Percentiles rank a stretch among this genome's conserved stretches.
Conservation (phyloP, 2,329 filamentous ascomycete species). For the Massarina eburnea region DNA sequence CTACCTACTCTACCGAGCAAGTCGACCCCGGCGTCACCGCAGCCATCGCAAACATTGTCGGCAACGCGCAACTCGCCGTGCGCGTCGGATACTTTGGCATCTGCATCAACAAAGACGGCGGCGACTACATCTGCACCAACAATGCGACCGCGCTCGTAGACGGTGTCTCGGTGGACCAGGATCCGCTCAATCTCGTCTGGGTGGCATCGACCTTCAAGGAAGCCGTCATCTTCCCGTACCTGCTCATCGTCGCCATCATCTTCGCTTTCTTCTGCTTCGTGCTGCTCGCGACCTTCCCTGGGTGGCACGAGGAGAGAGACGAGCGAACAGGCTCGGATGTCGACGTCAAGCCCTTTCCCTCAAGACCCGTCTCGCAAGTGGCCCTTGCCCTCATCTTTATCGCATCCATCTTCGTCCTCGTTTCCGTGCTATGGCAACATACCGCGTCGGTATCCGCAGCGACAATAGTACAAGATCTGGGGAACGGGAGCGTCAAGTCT, state of each 20-base stretch:
- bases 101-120: slow-evolving; percentile 88
- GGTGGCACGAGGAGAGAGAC: slow-evolving; percentile 92
- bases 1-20: slow-evolving; percentile 80
- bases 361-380: slow-evolving; percentile 86
- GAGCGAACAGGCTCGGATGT: slow-evolving; percentile 74
- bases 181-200: slow-evolving; percentile 97
- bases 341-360: slow-evolving; percentile 93
- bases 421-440: slow-evolving; percentile 81
- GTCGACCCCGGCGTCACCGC: slow-evolving; percentile 85
- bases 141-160: slow-evolving; percentile 93
- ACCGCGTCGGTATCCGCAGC: slow-evolving; percentile 95
- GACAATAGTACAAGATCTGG: slow-evolving; percentile 89
- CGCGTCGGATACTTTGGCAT: slow-evolving; percentile 98
- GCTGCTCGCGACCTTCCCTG: slow-evolving; percentile 92
- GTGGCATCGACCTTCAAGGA: slow-evolving; percentile 96
- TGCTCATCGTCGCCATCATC: slow-evolving; percentile 98
- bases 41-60: slow-evolving; percentile 88
- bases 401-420: slow-evolving; percentile 65
- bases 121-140: slow-evolving; percentile 92
- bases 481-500: slow-evolving; percentile 82
- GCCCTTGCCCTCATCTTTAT: slow-evolving; percentile 89
- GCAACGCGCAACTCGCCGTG: slow-evolving; percentile 79
- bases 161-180: slow-evolving; percentile 85
- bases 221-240: slow-evolving; percentile 95
- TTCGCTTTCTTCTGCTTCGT: slow-evolving; percentile 96